Evolutionary conservation across 495 filamentous ascomycete genomes (phyloP).

Genomic region (Xylaria venustula): DNA sequence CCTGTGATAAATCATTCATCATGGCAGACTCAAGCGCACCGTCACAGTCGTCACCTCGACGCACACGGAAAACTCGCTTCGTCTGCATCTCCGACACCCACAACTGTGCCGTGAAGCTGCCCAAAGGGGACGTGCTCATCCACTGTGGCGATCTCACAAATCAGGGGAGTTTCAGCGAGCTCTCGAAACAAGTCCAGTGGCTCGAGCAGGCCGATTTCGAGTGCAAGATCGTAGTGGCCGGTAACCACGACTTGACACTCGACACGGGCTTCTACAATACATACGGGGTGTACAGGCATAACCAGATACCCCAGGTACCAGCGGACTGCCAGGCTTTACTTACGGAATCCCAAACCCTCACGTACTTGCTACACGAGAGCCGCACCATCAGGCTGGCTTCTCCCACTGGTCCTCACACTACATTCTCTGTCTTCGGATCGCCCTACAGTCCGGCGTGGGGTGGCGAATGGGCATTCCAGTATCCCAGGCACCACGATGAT

Average conservation of each 20-base stretch:
- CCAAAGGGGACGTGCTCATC: constrained; percentile 82
- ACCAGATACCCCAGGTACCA: constrained; percentile 55
- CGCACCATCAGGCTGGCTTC: constrained; percentile 55
- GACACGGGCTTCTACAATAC: constrained; percentile 61
- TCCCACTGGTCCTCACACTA: constrained; percentile 59
- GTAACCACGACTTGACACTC: constrained; percentile 79
- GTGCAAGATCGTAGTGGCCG: constrained; percentile 81
- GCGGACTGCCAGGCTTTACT: constrained; percentile 57
- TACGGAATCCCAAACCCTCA: constrained; percentile 53
- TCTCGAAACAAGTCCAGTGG: constrained; percentile 66
- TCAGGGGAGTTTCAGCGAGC: constrained; percentile 67
- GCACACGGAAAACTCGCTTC: constrained; percentile 33
- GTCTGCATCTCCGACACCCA: constrained; percentile 91
- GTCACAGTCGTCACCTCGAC: not conserved
- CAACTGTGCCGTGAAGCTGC: constrained; percentile 63
- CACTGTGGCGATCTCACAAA: constrained; percentile 90
- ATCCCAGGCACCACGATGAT: constrained; percentile 44
- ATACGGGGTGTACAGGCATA: constrained; percentile 58
- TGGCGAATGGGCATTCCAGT: constrained; percentile 74
- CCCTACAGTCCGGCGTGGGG: constrained; percentile 60
- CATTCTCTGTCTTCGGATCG: constrained; percentile 74
- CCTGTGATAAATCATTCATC: not conserved
- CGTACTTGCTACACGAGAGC: constrained; percentile 64
- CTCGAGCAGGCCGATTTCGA: constrained; percentile 72
- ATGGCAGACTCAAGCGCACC: not conserved